A percentile compares a stretch with the other conserved stretches of the same genome.
These are phyloP conservation scores for Aspergillus fijiensis DNA, from an alignment of 2,329 filamentous ascomycete genomes.

Conservation along the genomic window DNA sequence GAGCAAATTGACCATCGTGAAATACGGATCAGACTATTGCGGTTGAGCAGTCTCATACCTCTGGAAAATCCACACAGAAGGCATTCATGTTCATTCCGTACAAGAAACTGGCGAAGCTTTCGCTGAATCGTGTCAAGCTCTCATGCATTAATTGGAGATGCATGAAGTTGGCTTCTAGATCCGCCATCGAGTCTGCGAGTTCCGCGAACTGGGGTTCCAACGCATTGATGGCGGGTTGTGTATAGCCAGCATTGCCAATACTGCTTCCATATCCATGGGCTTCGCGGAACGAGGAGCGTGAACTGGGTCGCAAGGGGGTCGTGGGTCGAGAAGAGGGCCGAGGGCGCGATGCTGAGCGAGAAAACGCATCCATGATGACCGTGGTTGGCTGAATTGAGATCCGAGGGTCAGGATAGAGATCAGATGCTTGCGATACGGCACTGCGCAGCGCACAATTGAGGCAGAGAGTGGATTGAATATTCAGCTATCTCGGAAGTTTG, in stretches of 20 bases:
- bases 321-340: slow-evolving; percentile 73
- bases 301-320: slow-evolving; percentile 86
- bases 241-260: slow-evolving; percentile 37
- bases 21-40: not conserved
- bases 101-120: slow-evolving; percentile 92
- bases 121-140: slow-evolving; percentile 85
- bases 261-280: slow-evolving; percentile 57
- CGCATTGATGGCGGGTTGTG: slow-evolving; percentile 66
- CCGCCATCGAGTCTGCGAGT: slow-evolving; percentile 88
- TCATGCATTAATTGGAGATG: slow-evolving; percentile 97
- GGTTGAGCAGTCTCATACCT: slow-evolving; percentile 55
- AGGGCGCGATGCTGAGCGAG: slow-evolving; percentile 60
- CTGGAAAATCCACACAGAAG: slow-evolving; percentile 95
- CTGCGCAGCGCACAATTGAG: no score
- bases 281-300: slow-evolving; percentile 82
- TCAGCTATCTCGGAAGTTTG: no score
- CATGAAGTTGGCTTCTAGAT: slow-evolving; percentile 96
- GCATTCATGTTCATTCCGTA: slow-evolving; percentile 99
- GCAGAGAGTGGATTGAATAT: no score
- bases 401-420: slow-evolving; percentile 1
- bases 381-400: slow-evolving; percentile 1
- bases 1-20: slow-evolving; percentile 1
- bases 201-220: slow-evolving; percentile 92
- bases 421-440: no score
- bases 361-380: slow-evolving; percentile 32